These are phyloP conservation scores for Diaporthe ilicicola DNA, from an alignment of 2,329 filamentous ascomycete species.

Conservation along the genomic window DNA sequence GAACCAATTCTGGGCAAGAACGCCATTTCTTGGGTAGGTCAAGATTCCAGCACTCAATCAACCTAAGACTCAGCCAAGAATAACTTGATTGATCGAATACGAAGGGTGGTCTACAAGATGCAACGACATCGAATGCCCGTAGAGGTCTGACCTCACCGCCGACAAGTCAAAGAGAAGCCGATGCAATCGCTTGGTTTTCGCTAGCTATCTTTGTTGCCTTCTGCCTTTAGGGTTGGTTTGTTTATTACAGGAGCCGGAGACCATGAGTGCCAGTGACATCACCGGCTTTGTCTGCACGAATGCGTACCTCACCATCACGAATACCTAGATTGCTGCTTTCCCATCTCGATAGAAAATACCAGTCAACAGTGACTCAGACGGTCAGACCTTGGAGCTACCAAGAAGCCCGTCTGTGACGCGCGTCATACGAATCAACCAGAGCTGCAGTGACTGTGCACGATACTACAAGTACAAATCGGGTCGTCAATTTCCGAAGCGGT, in stretches of 20 bases:
- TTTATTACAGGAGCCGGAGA: not conserved
- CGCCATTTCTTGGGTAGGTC: not conserved
- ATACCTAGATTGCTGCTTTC: not conserved
- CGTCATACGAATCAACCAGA: not conserved
- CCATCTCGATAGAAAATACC: not conserved
- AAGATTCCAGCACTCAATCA: not conserved
- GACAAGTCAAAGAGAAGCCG: not conserved
- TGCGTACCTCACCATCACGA: not conserved
- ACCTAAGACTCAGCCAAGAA: too few relatives aligned
- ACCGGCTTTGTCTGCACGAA: too few relatives aligned
- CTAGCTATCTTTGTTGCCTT: not conserved
- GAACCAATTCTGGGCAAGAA: too few relatives aligned
- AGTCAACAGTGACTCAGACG: not conserved
- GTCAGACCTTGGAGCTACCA: too few relatives aligned
- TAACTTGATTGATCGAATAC: too few relatives aligned
- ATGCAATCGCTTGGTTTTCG: not conserved
- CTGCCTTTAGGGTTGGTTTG: not conserved
- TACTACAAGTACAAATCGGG: too few relatives aligned
- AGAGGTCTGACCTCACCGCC: not conserved
- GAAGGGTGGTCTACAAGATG: not conserved
- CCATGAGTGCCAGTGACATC: not conserved
- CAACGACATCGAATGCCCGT: not conserved
- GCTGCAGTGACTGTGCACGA: not conserved
- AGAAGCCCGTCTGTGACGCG: too few relatives aligned
- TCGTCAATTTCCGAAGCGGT: too few relatives aligned